phyloP scores from a whole-genome alignment of 1,284 basidiomycete genomes.

The Pisolithus thermaeus region DNA sequence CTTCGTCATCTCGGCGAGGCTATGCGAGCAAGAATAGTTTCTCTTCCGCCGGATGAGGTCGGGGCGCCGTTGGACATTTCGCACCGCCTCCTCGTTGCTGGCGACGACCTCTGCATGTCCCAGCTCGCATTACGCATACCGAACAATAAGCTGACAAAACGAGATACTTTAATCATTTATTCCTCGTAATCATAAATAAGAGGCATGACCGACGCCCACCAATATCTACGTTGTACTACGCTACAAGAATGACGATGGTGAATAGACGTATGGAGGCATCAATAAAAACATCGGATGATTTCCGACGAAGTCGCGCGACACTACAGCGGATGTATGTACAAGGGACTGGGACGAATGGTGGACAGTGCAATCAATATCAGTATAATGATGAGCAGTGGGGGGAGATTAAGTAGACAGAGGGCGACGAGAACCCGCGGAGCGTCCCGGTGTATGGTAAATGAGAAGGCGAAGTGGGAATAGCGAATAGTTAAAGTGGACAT shows the following conservation, averaged over 20 bases:
- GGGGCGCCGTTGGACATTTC: neutral
- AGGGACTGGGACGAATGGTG: constrained; percentile 10
- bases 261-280: constrained; percentile 9
- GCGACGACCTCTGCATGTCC: neutral
- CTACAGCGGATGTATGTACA: constrained; percentile 10
- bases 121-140: neutral
- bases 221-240: constrained; percentile 29
- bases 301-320: constrained; percentile 2
- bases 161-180: neutral
- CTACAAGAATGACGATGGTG: constrained; percentile 20
- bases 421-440: constrained; percentile 18
- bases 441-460: constrained; percentile 18
- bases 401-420: constrained; percentile 3
- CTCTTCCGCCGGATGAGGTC: neutral
- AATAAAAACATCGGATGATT: constrained; percentile 21
- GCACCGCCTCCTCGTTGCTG: neutral
- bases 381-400: constrained; percentile 18
- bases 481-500: constrained; percentile 5
- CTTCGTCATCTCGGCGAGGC: neutral
- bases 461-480: constrained; percentile 11
- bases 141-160: neutral
- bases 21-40: neutral
- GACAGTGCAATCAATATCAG: constrained; percentile 27
- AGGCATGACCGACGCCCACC: constrained; percentile 16
- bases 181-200: constrained; percentile 1